Evolutionary conservation across 805 yeast species (phyloP).

Genomic region (Candida xiaguanensis): DNA sequence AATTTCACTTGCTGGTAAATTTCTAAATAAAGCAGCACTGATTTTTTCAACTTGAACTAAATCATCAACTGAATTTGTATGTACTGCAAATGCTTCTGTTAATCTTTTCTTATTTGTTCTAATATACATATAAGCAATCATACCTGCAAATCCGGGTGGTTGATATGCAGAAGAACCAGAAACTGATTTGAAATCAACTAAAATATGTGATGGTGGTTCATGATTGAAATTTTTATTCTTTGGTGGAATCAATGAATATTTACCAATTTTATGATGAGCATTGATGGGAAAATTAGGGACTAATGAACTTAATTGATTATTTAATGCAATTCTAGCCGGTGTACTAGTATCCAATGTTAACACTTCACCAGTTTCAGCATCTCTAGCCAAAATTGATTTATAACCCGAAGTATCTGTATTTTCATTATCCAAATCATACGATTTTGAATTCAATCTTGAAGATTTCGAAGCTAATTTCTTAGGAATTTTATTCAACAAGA

Average conservation of each 20-base stretch:
- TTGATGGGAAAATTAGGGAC: constrained; percentile 66
- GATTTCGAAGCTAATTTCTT: constrained; percentile 50
- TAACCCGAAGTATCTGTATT: constrained; percentile 58
- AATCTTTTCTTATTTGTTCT: constrained; percentile 60
- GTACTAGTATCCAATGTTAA: constrained; percentile 38
- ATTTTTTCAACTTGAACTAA: constrained; percentile 58
- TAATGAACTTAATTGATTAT: constrained; percentile 67
- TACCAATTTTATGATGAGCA: constrained; percentile 24
- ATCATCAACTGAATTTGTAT: constrained; percentile 55
- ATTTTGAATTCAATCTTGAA: constrained; percentile 36
- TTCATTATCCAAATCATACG: constrained; percentile 37
- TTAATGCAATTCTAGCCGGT: constrained; percentile 60
- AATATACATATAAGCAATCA: constrained; percentile 69
- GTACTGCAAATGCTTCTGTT: constrained; percentile 77
- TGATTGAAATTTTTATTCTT: constrained; percentile 45
- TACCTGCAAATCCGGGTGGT: constrained; percentile 66
- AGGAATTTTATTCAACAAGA: constrained; percentile 54
- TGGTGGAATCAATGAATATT: constrained; percentile 41
- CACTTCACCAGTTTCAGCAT: constrained; percentile 54
- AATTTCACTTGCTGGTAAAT: constrained; percentile 66
- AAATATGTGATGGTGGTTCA: constrained; percentile 59
- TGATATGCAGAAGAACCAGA: constrained; percentile 52
- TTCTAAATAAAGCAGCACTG: constrained; percentile 75
- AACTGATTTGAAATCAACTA: constrained; percentile 75
- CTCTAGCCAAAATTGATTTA: constrained; percentile 65